A percentile compares a stretch with the other conserved stretches of the same genome.
phyloP scores from a whole-genome alignment of 805 yeast genomes.

The Nematodospora valgi region DNA sequence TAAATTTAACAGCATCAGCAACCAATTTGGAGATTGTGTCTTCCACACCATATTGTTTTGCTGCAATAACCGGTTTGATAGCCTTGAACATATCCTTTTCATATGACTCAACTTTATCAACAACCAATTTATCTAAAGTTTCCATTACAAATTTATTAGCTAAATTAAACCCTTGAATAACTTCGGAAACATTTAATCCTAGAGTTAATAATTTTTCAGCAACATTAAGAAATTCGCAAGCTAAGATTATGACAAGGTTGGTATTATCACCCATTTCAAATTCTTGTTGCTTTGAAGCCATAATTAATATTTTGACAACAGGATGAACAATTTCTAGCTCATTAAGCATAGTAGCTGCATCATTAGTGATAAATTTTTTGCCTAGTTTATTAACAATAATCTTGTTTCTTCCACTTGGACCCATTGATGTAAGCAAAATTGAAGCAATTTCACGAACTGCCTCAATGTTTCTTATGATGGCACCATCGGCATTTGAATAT shows the following conservation, averaged over 20 bases:
- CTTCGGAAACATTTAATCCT: constrained; percentile 90
- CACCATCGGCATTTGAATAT: constrained; percentile 88
- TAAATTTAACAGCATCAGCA: constrained; percentile 77
- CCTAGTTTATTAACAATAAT: constrained; percentile 87
- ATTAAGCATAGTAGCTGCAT: constrained; percentile 95
- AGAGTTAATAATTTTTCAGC: constrained; percentile 81
- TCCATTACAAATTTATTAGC: constrained; percentile 76
- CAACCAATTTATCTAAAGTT: constrained; percentile 62
- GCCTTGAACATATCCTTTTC: constrained; percentile 60
- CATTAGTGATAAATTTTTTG: constrained; percentile 86
- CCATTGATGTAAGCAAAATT: constrained; percentile 91
- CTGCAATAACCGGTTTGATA: constrained; percentile 81
- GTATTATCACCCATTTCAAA: constrained; percentile 97
- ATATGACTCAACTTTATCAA: constrained; percentile 50
- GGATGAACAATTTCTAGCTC: constrained; percentile 96
- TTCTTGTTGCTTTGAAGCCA: constrained; percentile 97
- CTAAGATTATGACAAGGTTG: constrained; percentile 84
- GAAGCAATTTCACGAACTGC: constrained; percentile 92
- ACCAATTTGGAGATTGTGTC: constrained; percentile 73
- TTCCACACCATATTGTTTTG: constrained; percentile 91
- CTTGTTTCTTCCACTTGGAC: constrained; percentile 97
- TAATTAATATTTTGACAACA: constrained; percentile 90
- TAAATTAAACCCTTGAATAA: constrained; percentile 85
- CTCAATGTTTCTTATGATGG: constrained; percentile 84
- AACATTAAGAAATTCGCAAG: constrained; percentile 85